Conservation (phyloP, 176 grass and related monocot genomes). For the Panicum miliaceum region DNA sequence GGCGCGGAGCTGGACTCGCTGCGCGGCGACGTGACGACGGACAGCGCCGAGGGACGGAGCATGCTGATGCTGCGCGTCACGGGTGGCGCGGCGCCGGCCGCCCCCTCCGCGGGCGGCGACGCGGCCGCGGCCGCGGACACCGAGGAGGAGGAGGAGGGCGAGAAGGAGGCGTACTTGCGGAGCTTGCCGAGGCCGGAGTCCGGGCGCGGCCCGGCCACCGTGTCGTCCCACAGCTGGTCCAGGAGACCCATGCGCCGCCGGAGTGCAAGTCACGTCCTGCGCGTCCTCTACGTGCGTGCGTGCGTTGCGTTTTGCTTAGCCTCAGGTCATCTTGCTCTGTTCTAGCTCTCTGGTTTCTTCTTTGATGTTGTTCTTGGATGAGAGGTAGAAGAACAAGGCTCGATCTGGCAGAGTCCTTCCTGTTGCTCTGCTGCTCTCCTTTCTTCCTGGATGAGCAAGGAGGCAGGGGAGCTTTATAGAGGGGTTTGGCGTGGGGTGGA, state of each 20-base stretch:
- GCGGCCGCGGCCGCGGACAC: neutral
- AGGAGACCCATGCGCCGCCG: conserved; percentile 64
- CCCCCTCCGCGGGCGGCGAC: neutral
- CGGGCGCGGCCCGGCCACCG: conserved; percentile 78
- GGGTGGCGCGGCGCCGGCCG: conserved; percentile 15
- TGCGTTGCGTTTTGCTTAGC: neutral
- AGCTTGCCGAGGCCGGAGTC: conserved; percentile 90
- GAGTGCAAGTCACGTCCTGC: neutral
- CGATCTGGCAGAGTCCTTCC: neutral
- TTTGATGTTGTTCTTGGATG: conserved; percentile 31
- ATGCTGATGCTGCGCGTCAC: conserved; percentile 82
- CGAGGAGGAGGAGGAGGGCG: conserved; percentile 47
- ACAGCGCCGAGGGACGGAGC: conserved; percentile 53
- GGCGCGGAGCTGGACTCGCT: conserved; percentile 60
- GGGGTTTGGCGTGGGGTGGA: neutral
- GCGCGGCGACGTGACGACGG: conserved; percentile 48
- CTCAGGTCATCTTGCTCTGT: neutral
- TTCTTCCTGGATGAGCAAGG: conserved; percentile 34
- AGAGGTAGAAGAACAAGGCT: neutral
- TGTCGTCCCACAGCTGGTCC: conserved; percentile 98
- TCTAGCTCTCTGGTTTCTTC: neutral
- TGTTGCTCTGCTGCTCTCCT: conserved; percentile 18
- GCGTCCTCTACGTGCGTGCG: conserved; percentile 14
- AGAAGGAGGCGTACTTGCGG: conserved; percentile 78
- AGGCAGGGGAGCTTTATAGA: conserved; percentile 38